Evolutionary conservation across 441 rosid species (phyloP), one percentile per base, ranked within the genome.

Genomic region (Sinapis alba): DNA sequence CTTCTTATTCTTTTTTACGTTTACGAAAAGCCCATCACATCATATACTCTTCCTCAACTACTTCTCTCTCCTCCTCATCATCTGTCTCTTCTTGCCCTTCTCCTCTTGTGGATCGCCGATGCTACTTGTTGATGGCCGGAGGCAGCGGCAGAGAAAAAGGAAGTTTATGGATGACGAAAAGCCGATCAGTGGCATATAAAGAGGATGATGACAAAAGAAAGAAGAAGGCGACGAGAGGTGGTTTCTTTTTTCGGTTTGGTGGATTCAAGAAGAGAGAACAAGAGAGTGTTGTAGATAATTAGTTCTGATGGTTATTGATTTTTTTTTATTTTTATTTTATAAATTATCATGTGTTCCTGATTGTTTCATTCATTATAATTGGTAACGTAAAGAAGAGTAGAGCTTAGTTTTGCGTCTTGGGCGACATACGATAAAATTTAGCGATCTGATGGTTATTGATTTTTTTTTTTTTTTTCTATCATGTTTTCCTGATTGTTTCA

Each of bases 41-140:
- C 47, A 6, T 66, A 18, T 53, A 59, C 15, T 72, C 74, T 21
- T 78, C 81, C 19, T 78, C 81, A 61, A 51, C 78, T 15, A 59
- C 59, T 66, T 66, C 81, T 28, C 38, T 67, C 2, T 73, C 76
- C 3, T 78, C 81, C n/a, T 8, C 66, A 28, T 78, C 81, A 1
- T 72, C 81, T 1, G 74, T 54, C 20, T 78, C 81, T 73, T 78
- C 81, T 28, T 78, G 78, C 26, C 81, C 78, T 15, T 78, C 81
- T 54, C 81, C 81, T 27, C 24, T 53, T 53, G 19, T 77, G 54
- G 68, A 73, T 21, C 71, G 34, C 5, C 62, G 65, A 3, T 11
- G 59, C 24, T 50, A 64, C 56, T 70, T 76, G 54, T 8, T 57
- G 13, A 45, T 70, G 62, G 23, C 32, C 2, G 76, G 76, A 57